Percentiles rank a stretch among this genome's conserved stretches.
Conservation (phyloP, 2,329 filamentous ascomycete genomes). For the Nemania diffusa region DNA sequence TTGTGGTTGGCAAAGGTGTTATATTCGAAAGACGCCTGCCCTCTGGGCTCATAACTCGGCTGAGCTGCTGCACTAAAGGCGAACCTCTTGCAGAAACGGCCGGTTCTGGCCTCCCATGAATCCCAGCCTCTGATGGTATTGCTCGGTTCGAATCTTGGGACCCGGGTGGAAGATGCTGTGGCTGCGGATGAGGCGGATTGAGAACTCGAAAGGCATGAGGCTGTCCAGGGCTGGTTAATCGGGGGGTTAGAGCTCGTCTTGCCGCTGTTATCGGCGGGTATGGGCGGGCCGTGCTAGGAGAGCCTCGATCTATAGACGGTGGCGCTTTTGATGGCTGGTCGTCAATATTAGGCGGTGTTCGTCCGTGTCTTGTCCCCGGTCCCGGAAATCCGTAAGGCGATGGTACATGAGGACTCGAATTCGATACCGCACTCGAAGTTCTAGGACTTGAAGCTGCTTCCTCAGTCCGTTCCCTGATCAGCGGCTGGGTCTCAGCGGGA, state of each 20-base stretch:
- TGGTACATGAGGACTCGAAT: conserved; percentile 42
- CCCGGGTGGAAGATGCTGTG: conserved; percentile 39
- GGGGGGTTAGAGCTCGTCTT: conserved; percentile 67
- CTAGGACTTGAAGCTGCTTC: conserved; percentile 34
- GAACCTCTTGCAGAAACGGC: conserved; percentile 39
- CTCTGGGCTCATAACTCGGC: conserved; percentile 36
- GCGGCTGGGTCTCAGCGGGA: conserved; percentile 50
- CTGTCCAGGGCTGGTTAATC: conserved; percentile 61
- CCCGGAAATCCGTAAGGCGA: conserved; percentile 41
- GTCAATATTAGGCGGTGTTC: conserved; percentile 39
- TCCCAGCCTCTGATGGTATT: conserved; percentile 36
- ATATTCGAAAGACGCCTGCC: conserved; percentile 39
- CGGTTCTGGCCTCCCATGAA: conserved; percentile 38
- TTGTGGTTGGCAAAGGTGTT: conserved; percentile 40
- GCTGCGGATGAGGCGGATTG: conserved; percentile 46
- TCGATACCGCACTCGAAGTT: conserved; percentile 38
- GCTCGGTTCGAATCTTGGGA: conserved; percentile 37
- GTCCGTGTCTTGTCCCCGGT: conserved; percentile 39
- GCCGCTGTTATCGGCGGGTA: conserved; percentile 48
- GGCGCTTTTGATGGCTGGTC: conserved; percentile 42
- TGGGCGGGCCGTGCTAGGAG: conserved; percentile 47
- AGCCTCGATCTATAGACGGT: conserved; percentile 47
- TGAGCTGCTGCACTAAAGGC: conserved; percentile 44
- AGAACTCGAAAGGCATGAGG: conserved; percentile 46
- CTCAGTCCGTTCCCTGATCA: conserved; percentile 34